These are phyloP conservation scores for Fusarium coicis DNA, from an alignment of 2,329 filamentous ascomycete genomes.

Conservation along the genomic window DNA sequence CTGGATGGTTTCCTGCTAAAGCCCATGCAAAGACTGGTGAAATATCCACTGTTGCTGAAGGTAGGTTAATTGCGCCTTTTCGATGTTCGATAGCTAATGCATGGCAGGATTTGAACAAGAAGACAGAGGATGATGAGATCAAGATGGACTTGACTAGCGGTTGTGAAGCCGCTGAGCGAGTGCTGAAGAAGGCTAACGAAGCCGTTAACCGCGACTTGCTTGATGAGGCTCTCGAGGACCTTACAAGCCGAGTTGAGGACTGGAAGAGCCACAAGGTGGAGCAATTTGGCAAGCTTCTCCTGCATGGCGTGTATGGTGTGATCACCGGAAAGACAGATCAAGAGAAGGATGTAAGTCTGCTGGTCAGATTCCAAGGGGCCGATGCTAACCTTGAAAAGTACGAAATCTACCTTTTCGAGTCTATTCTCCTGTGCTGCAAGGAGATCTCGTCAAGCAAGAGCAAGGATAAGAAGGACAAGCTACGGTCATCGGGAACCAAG, in stretches of 20 bases:
- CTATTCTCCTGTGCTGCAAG: constrained; percentile 96
- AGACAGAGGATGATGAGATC: constrained; percentile 77
- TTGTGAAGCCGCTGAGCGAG: constrained; percentile 83
- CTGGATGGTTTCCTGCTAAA: constrained; percentile 94
- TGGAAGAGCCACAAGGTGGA: constrained; percentile 95
- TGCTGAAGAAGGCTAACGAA: constrained; percentile 87
- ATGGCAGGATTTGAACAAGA: constrained; percentile 84
- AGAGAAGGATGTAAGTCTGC: constrained; percentile 80
- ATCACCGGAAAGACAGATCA: constrained; percentile 89
- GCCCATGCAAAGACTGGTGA: constrained; percentile 93
- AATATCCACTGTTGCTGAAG: constrained; percentile 91
- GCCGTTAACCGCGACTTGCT: constrained; percentile 90
- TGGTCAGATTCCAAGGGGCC: constrained; percentile 42
- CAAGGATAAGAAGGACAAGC: constrained; percentile 80
- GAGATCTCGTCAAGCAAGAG: constrained; percentile 86
- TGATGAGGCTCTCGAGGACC: constrained; percentile 83
- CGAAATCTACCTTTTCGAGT: constrained; percentile 96
- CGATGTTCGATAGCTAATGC: constrained; percentile 40
- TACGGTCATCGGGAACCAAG: constrained; percentile 66
- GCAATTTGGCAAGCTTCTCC: constrained; percentile 87
- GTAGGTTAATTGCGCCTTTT: constrained; percentile 57
- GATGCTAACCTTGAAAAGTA: constrained; percentile 68
- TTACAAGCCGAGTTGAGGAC: constrained; percentile 87
- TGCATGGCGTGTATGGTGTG: constrained; percentile 92
- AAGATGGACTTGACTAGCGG: constrained; percentile 79